These are phyloP conservation scores for Ceratorhiza oryzae-sativae DNA, from an alignment of 1,284 basidiomycete species.

Conservation along the genomic window DNA sequence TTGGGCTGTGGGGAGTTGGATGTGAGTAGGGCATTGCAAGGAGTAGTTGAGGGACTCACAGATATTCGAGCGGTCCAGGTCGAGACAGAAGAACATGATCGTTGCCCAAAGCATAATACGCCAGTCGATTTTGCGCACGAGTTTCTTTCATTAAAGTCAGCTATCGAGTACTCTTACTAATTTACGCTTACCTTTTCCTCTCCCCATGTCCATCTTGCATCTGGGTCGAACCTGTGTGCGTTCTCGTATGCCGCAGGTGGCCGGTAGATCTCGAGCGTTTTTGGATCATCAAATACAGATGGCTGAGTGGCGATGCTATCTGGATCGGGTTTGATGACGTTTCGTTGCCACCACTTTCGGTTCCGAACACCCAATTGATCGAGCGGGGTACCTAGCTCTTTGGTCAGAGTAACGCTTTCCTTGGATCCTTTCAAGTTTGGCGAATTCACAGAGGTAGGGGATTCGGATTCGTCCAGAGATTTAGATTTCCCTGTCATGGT, in stretches of 20 bases:
- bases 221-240: constrained; percentile 67
- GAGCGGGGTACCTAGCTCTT: constrained; percentile 16
- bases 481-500: background rate
- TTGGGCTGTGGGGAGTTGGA: constrained; percentile 61
- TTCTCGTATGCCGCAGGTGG: constrained; percentile 69
- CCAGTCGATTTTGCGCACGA: constrained; percentile 68
- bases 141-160: constrained; percentile 48
- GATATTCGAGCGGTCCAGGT: constrained; percentile 57
- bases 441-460: background rate
- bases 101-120: constrained; percentile 70
- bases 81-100: constrained; percentile 65
- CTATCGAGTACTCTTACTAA: background rate
- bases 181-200: constrained; percentile 61
- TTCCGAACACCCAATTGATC: background rate
- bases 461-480: background rate
- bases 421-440: background rate
- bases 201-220: constrained; percentile 70
- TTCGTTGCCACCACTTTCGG: constrained; percentile 31
- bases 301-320: constrained; percentile 60
- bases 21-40: background rate
- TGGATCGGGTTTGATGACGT: constrained; percentile 47
- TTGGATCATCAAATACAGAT: constrained; percentile 65
- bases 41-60: background rate
- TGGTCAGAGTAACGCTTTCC: constrained; percentile 3
- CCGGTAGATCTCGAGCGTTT: constrained; percentile 57